Evolutionary conservation across 768 basidiomycete genomes (phyloP).

Genomic region (Boletus reticulatus): DNA sequence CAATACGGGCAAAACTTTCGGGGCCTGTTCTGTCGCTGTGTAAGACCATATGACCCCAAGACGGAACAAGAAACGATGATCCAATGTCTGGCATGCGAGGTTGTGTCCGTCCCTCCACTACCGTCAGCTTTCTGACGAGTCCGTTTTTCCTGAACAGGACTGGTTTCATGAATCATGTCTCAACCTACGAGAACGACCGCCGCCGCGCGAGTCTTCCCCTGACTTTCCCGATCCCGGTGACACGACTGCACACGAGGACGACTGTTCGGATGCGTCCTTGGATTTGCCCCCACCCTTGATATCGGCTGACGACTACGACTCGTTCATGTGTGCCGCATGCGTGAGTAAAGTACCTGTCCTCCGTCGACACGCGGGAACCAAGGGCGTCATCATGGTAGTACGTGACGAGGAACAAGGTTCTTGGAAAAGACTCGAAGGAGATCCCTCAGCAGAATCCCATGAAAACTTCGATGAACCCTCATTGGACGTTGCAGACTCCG

Average conservation of each 20-base stretch:
- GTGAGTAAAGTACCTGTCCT: constrained; percentile 55
- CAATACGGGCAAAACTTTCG: constrained; percentile 73
- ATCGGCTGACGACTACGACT: constrained; percentile 67
- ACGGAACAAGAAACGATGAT: constrained; percentile 84
- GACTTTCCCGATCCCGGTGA: constrained; percentile 2
- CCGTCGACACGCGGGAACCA: constrained; percentile 63
- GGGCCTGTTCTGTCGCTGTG: constrained; percentile 73
- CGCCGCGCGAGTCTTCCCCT: constrained; percentile 42
- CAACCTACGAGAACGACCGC: constrained; percentile 68
- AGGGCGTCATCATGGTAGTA: constrained; percentile 64
- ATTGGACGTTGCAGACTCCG: constrained; percentile 28
- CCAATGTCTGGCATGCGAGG: constrained; percentile 84
- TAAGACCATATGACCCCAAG: constrained; percentile 65
- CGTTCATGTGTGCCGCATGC: constrained; percentile 70
- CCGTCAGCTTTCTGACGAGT: constrained; percentile 1
- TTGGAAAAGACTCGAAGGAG: constrained; percentile 53
- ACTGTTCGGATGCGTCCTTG: constrained; percentile 59
- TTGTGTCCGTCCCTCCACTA: constrained; percentile 23
- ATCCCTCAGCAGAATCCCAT: constrained; percentile 1
- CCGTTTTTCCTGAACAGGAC: constrained; percentile 45
- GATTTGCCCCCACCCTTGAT: constrained; percentile 69
- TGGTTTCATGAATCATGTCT: constrained; percentile 93
- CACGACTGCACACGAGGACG: constrained; percentile 39
- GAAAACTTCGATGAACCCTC: constrained; percentile 10
- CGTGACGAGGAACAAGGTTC: constrained; percentile 43